Evolutionary conservation across 2,329 filamentous ascomycete genomes (phyloP), one percentile per base, ranked within the genome.

Genomic region (Macrophomina phaseolina): DNA sequence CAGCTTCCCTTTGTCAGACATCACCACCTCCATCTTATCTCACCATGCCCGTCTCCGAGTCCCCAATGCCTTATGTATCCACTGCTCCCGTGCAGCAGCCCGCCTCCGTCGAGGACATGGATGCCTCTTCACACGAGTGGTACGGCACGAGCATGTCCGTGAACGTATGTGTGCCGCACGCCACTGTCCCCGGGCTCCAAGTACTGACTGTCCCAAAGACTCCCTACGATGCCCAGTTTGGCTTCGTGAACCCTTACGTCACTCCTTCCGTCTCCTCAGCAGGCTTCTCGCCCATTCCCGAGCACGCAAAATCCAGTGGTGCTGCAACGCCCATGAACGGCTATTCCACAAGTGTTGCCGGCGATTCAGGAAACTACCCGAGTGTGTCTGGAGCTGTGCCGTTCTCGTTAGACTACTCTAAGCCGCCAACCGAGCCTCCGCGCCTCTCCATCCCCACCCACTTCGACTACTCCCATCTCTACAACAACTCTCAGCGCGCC

Each of bases 231-330:
- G 68, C 56, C 56, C 56, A 70, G 56, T 77, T 68, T 64, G 60
- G 51, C 36, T 75, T 77, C 67, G 71, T 72, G 48, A 74, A 75
- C 53, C 65, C 73, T 36, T 78, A 76, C 64, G 69, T 75, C 52
- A 71, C 76, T 58, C 72, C 75, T 38, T 70, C 75, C 2, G 72
- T 76, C 9, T 73, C 76, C 3, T 68, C 74, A 46, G 64, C 69
- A 8, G 49, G 63, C 68, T 70, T 74, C 70, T 71, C 71, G 7
- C 68, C 74, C 42, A 67, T 70, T 0, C 66, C 70, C 9, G 70
- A 72, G 49, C 74, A 74, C 56, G 67, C 72, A 23, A 75, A 75
- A 56, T 61, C 72, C 30, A 66, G 66, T 45, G 72, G 73, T 18
- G 60, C 70, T n/a, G 42, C 42, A 4, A 62, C 58, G 9, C 53